phyloP scores from a whole-genome alignment of 495 filamentous ascomycete genomes.

The Lasiosphaeria ovina region DNA sequence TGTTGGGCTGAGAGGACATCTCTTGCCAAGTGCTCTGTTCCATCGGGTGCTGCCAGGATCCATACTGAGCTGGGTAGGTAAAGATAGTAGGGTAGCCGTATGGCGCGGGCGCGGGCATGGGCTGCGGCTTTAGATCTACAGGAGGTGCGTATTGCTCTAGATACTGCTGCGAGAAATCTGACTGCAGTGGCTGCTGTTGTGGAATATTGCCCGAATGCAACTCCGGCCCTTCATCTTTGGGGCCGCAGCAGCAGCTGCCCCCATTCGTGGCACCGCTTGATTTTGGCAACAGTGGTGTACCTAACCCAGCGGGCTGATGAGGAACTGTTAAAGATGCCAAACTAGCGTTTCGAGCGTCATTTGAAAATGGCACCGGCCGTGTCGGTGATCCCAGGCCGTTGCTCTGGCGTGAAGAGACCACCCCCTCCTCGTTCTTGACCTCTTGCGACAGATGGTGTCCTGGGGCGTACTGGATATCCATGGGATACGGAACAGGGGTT shows the following conservation, averaged over 20 bases:
- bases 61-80: conserved; percentile 40
- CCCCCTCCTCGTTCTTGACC: conserved; percentile 21
- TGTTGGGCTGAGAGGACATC: conserved; percentile 21
- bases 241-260: conserved; percentile 22
- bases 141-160: conserved; percentile 21
- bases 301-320: conserved; percentile 8
- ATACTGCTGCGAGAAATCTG: conserved; percentile 15
- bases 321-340: conserved; percentile 5
- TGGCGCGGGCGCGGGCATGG: conserved; percentile 15
- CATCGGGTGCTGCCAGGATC: conserved; percentile 43
- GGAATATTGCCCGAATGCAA: conserved; percentile 9
- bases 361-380: conserved; percentile 3
- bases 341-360: conserved; percentile 14
- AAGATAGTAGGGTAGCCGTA: conserved; percentile 28
- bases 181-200: conserved; percentile 10
- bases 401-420: conserved; percentile 10
- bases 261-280: conserved; percentile 7
- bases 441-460: conserved; percentile 15
- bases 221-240: conserved; percentile 13
- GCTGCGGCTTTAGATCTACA: conserved; percentile 17
- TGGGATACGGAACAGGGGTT: conserved; percentile 19
- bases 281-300: conserved; percentile 12
- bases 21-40: conserved; percentile 39
- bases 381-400: conserved; percentile 7
- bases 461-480: conserved; percentile 18